Percentiles rank a stretch among this genome's conserved stretches.
These are phyloP conservation scores for Dictyostelium citrinum DNA, from an alignment of 78 protist genomes.

Conservation along the genomic window DNA sequence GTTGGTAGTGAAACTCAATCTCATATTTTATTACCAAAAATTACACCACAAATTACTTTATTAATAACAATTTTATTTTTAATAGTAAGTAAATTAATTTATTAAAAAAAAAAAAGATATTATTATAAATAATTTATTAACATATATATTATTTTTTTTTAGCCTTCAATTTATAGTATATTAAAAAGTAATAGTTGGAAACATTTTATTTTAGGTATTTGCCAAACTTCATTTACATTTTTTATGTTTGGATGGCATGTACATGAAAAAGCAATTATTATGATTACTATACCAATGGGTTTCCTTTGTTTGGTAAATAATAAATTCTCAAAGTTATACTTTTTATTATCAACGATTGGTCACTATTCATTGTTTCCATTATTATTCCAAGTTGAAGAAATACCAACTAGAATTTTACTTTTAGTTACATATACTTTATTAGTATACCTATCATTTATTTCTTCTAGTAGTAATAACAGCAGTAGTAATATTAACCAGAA, in stretches of 20 bases:
- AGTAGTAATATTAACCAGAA: background rate
- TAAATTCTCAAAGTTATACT: slow-evolving; percentile 29
- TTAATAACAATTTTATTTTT: slow-evolving; percentile 32
- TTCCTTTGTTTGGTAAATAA: background rate
- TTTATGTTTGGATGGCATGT: slow-evolving; percentile 97
- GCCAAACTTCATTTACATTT: slow-evolving; percentile 69
- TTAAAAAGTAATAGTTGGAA: background rate
- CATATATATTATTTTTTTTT: background rate
- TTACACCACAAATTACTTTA: slow-evolving; percentile 74
- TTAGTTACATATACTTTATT: slow-evolving; percentile 1
- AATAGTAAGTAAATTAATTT: slow-evolving; percentile 18
- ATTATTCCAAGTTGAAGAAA: slow-evolving; percentile 16
- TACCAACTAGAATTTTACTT: slow-evolving; percentile 19
- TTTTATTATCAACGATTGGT: slow-evolving; percentile 63
- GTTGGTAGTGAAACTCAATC: slow-evolving; percentile 74
- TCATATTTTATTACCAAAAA: slow-evolving; percentile 73
- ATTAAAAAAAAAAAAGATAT: no score
- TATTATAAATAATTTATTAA: background rate
- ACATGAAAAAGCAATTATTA: slow-evolving; percentile 97
- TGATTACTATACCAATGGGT: slow-evolving; percentile 75
- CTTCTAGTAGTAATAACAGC: background rate
- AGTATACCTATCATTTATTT: background rate
- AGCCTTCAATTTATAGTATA: slow-evolving; percentile 62
- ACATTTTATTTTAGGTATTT: slow-evolving; percentile 35
- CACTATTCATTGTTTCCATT: slow-evolving; percentile 75